Evolutionary conservation across 2,329 filamentous ascomycete species (phyloP), one percentile per base, ranked within the genome.

Genomic region (Cordyceps javanica): DNA sequence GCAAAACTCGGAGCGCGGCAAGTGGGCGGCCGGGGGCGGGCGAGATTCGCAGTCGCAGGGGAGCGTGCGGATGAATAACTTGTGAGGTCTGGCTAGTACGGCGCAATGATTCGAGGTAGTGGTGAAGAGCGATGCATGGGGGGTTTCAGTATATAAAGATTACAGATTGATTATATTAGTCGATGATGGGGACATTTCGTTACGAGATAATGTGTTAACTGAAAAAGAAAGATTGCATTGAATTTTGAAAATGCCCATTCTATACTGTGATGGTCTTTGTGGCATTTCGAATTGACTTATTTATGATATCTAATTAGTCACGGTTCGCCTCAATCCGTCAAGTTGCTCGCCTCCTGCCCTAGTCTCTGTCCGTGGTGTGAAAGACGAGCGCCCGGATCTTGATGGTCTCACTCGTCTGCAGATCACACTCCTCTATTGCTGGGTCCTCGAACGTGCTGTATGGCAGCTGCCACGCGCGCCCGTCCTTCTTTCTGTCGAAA

Each of bases 401-500:
- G 59, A 85, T 82, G 66, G 80, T 84, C 73, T 83, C 86, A 62
- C 88, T 75, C 1, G 78, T 69, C 13, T 79, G 73, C 21, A 70
- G 68, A 50, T 72, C 67, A 52, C 72, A n/a, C n/a, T n/a, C 67
- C 13, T 67, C 60, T 14, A 73, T 70, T 9, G 46, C 51, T 7
- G 74, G 70, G 65, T 82, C 75, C 19, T 69, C 69, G 71, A 86
- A 84, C 2, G 81, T 78, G 6, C 75, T 75, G 62, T 85, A 82
- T n/a, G 81, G 80, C 32, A 81, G 75, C 5, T 80, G 67, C 9
- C 80, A 72, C 6, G 80, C 78, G 25, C 77, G 68, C 0, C 79
- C 80, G 65, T 83, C 80, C 25, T 71, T 71, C 72, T 82, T 80
- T 25, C 73, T 80, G 67, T 86, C 83, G 64, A 80, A 86, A 63